These are phyloP conservation scores for Penicillium tannophilum DNA, from an alignment of 495 filamentous ascomycete species.

Conservation along the genomic window DNA sequence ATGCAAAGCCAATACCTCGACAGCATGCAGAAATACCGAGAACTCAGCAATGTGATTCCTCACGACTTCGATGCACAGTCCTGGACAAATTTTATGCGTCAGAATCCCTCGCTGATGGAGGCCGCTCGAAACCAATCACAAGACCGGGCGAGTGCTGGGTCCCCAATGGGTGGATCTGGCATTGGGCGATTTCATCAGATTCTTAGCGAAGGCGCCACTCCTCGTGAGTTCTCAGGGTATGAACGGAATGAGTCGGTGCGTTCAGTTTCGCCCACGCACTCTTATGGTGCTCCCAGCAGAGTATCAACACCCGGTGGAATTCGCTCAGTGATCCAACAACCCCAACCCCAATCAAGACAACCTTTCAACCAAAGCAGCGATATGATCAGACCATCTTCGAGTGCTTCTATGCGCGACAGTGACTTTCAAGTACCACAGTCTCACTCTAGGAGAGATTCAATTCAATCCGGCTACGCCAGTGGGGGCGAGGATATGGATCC, in stretches of 20 bases:
- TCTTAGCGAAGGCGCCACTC: conserved; percentile 48
- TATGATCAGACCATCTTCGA: conserved; percentile 49
- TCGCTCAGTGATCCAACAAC: conserved; percentile 30
- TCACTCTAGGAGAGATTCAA: conserved; percentile 37
- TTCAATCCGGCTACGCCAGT: conserved; percentile 64
- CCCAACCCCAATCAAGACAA: conserved; percentile 24
- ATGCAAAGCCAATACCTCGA: conserved; percentile 69
- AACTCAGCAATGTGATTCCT: conserved; percentile 60
- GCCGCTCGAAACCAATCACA: conserved; percentile 33
- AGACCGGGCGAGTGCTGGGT: conserved; percentile 36
- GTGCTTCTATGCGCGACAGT: conserved; percentile 46
- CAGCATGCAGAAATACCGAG: conserved; percentile 62
- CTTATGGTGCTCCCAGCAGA: conserved; percentile 37
- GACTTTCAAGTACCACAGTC: conserved; percentile 36
- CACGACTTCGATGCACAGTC: conserved; percentile 67
- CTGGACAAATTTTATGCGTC: conserved; percentile 66
- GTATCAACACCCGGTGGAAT: conserved; percentile 39
- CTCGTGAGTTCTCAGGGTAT: conserved; percentile 42
- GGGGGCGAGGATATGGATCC: conserved; percentile 66
- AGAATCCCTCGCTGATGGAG: conserved; percentile 55
- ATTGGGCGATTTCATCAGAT: conserved; percentile 56
- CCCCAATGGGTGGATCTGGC: conserved; percentile 54
- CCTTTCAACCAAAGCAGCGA: conserved; percentile 32
- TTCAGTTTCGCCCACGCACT: conserved; percentile 41
- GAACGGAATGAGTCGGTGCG: conserved; percentile 34